Evolutionary conservation across 1,284 basidiomycete genomes (phyloP).

Genomic region (Boletus sp.): DNA sequence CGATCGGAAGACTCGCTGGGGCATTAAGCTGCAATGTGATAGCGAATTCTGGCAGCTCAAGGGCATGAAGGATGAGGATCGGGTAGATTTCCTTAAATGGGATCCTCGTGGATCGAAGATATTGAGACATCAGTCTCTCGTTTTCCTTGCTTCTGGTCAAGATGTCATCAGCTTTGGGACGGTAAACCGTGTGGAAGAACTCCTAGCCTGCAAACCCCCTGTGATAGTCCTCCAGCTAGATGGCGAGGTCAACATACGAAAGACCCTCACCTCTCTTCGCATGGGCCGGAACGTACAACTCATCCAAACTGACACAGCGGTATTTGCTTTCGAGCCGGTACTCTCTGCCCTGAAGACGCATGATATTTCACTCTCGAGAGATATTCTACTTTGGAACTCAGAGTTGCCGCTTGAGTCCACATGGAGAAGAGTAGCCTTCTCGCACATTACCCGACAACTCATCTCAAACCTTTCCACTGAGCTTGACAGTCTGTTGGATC

Average conservation of each 20-base stretch:
- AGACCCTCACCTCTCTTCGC: constrained; percentile 41
- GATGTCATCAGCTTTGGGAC: constrained; percentile 53
- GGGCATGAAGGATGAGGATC: constrained; percentile 22
- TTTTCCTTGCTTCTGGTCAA: constrained; percentile 48
- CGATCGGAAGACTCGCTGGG: constrained; percentile 45
- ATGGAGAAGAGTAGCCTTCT: not conserved
- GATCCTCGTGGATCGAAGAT: constrained; percentile 38
- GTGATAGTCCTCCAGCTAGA: constrained; percentile 53
- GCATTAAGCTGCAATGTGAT: constrained; percentile 35
- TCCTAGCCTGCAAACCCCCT: constrained; percentile 46
- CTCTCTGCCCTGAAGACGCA: constrained; percentile 35
- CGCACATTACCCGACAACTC: constrained; percentile 40
- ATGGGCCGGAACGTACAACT: constrained; percentile 39
- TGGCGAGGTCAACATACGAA: constrained; percentile 36
- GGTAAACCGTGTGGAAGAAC: constrained; percentile 53
- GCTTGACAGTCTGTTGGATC: constrained; percentile 37
- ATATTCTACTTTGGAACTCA: constrained; percentile 51
- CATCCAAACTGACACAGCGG: constrained; percentile 53
- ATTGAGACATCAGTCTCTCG: constrained; percentile 50
- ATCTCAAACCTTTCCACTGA: constrained; percentile 35
- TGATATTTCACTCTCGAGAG: constrained; percentile 42
- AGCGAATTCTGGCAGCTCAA: constrained; percentile 43
- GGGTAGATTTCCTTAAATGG: constrained; percentile 38
- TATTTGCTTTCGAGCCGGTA: constrained; percentile 49
- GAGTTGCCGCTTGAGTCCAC: constrained; percentile 9